Evolutionary conservation across 2,329 filamentous ascomycete species (phyloP).

Genomic region (Westerdykella sp.): DNA sequence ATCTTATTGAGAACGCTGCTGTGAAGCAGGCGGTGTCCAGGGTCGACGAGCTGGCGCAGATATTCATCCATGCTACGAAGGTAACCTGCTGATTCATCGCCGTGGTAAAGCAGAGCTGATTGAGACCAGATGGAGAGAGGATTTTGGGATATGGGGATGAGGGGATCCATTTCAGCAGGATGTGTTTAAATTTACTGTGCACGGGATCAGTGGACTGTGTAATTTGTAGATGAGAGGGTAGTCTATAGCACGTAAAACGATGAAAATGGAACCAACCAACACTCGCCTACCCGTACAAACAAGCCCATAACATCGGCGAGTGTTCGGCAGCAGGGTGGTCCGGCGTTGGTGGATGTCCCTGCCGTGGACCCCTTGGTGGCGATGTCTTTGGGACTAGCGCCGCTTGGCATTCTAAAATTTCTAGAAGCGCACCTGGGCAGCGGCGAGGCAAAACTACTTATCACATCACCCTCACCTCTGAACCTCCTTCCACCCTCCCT

Average conservation of each 20-base stretch:
- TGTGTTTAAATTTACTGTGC: too few species aligned
- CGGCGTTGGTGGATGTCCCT: too few species aligned
- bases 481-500: not conserved
- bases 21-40: slow-evolving; percentile 64
- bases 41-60: slow-evolving; percentile 74
- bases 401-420: slow-evolving; percentile 4
- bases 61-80: slow-evolving; percentile 84
- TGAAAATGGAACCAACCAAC: too few species aligned
- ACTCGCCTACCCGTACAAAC: too few species aligned
- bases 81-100: slow-evolving; percentile 42
- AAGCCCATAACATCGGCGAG: not conserved
- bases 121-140: slow-evolving; percentile 59
- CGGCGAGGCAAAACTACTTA: not conserved
- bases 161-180: too few species aligned
- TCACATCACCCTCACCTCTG: not conserved
- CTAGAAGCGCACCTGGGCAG: not conserved
- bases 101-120: slow-evolving; percentile 8
- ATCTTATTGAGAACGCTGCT: slow-evolving; percentile 69
- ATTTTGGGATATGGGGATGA: slow-evolving; percentile 66
- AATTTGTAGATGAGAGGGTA: too few species aligned
- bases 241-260: too few species aligned
- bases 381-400: slow-evolving; percentile 1
- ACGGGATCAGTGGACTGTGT: too few species aligned
- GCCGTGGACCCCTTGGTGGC: not conserved
- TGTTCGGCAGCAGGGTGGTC: too few species aligned